These are phyloP conservation scores for Drosera spatulata DNA, from an alignment of 179 eudicot genomes.

Conservation along the genomic window DNA sequence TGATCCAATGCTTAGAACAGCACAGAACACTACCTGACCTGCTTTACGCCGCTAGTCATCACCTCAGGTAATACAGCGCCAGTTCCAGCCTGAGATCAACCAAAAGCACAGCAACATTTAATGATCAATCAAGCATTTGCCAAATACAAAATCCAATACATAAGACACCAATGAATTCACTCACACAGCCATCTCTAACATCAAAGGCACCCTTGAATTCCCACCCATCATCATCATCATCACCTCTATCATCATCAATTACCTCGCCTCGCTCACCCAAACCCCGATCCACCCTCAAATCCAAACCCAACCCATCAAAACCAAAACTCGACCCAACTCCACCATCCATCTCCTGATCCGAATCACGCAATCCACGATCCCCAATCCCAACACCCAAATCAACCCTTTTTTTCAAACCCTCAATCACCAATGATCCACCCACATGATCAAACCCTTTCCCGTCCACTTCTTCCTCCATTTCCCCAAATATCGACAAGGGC, in stretches of 20 bases:
- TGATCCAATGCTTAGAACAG: background rate
- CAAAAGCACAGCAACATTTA: background rate
- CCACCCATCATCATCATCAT: constrained; percentile 51
- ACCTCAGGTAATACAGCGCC: background rate
- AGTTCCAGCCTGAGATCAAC: constrained; percentile 6
- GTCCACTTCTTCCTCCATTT: constrained; percentile 24
- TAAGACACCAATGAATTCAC: constrained; percentile 16
- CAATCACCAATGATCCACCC: constrained; percentile 7
- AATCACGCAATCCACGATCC: constrained; percentile 10
- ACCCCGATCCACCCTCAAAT: constrained; percentile 2
- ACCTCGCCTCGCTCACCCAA: constrained; percentile 17
- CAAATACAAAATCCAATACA: background rate
- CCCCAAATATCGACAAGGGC: constrained; percentile 70
- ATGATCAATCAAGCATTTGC: background rate
- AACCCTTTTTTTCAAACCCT: constrained; percentile 6
- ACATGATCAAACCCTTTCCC: constrained; percentile 7
- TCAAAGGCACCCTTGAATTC: constrained; percentile 52
- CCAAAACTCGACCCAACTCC: constrained; percentile 18
- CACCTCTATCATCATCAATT: constrained; percentile 18
- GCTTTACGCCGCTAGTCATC: constrained; percentile 14
- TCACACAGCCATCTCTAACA: constrained; percentile 11
- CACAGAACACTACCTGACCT: constrained; percentile 23
- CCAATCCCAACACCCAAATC: constrained; percentile 9
- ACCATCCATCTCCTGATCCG: constrained; percentile 20
- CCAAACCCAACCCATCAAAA: constrained; percentile 7